A percentile compares a stretch with the other conserved stretches of the same genome.
Evolutionary conservation across 1,284 basidiomycete species (phyloP).

Genomic region (Anthracocystis setariae): DNA sequence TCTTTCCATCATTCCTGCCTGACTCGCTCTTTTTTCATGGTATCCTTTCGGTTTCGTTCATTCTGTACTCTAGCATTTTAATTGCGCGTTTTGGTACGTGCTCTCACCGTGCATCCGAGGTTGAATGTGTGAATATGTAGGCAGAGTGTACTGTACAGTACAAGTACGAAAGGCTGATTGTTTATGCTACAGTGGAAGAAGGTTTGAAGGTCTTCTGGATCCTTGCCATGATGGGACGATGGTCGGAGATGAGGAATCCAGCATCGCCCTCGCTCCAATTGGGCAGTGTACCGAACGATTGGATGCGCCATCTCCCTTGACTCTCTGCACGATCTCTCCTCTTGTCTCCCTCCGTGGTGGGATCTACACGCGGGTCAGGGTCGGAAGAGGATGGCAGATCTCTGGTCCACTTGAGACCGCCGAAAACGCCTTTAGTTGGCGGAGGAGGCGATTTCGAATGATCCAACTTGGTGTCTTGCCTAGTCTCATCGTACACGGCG

Average conservation of each 20-base stretch:
- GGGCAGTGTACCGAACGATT: constrained; percentile 35
- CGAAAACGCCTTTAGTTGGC: background rate
- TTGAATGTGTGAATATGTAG: background rate
- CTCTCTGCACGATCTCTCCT: background rate
- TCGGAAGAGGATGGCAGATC: background rate
- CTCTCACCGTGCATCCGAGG: background rate
- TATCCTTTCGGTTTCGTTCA: constrained; percentile 8
- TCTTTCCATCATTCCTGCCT: background rate
- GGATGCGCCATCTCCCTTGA: constrained; percentile 34
- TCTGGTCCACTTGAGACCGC: background rate
- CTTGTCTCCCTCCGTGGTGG: background rate
- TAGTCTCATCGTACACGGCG: constrained; percentile 35
- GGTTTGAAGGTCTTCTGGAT: constrained; percentile 23
- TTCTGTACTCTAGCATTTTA: constrained; percentile 36
- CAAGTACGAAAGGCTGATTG: too few relatives aligned
- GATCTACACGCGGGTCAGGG: too few relatives aligned
- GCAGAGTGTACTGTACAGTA: background rate
- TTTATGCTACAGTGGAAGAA: background rate
- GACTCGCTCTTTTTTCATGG: constrained; percentile 9
- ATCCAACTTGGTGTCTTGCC: constrained; percentile 17
- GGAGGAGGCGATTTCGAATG: constrained; percentile 21
- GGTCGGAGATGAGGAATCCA: constrained; percentile 50
- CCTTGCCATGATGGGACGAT: constrained; percentile 43
- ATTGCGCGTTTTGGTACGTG: constrained; percentile 2
- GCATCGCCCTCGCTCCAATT: constrained; percentile 57